These are phyloP conservation scores for Phytophthora pisi DNA, from an alignment of 352 stramenopile genomes.

Conservation along the genomic window DNA sequence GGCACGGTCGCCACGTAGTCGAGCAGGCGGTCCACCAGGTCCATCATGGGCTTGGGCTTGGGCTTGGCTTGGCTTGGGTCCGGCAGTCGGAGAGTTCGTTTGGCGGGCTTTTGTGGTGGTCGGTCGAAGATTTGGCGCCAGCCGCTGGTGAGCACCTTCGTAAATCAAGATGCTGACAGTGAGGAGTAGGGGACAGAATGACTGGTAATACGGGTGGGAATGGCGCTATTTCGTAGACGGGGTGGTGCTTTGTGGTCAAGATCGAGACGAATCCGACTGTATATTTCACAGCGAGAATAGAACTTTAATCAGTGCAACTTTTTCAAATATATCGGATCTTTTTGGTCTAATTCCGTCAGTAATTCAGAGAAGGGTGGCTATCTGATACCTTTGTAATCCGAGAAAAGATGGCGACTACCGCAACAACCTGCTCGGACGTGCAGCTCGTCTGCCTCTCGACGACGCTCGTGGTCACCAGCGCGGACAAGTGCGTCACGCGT, in stretches of 20 bases:
- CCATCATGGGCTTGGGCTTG: not conserved
- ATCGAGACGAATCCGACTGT: too few species aligned
- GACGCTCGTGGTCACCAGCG: constrained; percentile 64
- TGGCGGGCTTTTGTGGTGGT: not conserved
- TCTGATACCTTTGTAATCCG: not conserved
- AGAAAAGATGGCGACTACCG: not conserved
- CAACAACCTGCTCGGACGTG: constrained; percentile 39
- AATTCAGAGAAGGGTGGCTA: not conserved
- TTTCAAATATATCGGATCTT: too few species aligned
- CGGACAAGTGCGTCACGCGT: constrained; percentile 26
- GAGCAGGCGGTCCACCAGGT: constrained; percentile 19
- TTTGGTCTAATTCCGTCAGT: too few species aligned
- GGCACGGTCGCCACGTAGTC: constrained; percentile 27
- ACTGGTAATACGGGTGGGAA: too few species aligned
- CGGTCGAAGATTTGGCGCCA: not conserved
- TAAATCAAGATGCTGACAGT: not conserved
- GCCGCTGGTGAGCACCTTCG: not conserved
- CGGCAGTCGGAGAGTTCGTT: not conserved
- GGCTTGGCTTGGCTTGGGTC: too few species aligned
- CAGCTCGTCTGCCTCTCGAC: constrained; percentile 60
- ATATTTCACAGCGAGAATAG: too few species aligned
- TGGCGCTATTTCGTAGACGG: too few species aligned
- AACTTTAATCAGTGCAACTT: too few species aligned
- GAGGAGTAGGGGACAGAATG: not conserved
- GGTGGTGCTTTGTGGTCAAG: too few species aligned